Base-by-base conservation (phyloP, 2,329 filamentous ascomycete genomes). In the Aureobasidium sp. region DNA sequence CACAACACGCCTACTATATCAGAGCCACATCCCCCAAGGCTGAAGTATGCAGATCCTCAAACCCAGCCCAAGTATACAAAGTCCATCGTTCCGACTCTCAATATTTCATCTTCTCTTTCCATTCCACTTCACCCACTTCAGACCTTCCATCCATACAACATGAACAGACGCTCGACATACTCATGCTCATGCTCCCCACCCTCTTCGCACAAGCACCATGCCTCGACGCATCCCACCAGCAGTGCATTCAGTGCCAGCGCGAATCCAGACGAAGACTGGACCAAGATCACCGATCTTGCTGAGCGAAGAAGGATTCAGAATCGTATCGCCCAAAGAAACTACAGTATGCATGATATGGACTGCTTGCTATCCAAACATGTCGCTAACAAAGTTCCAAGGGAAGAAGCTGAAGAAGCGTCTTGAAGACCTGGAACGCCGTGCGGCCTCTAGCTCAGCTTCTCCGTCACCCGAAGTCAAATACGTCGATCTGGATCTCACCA, bases 191-290 rank as follows among this genome's bases (percentile, higher is more conserved):
- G 73, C 68, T 65, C 75, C 64, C 67, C 73, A 73, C 71, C 73
- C 69, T 69, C 75, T 66, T 71, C 77, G 64, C 81, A 86, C 57
- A 85, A 88, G 74, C 70, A 73, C 31, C 87, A 90, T 72, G 87
- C 88, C 70, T 81, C 85, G 44, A 82, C 79, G 66, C 87, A 91
- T 72, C 87, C 87, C 73, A 95, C 90, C 65, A 96, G 91, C 79
- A 96, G 91, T 78, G 93, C 93, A 69, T 96, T 96, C 81, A 95
- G 90, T 78, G 89, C 88, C 70, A 95, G 91, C 66, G 93, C 92
- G 70, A 95, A 96, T 75, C 90, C 93, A 61, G 92, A 97, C 72
- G 93, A 97, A 79, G 93, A 97, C 79, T 97, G 93, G 93, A 97
- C 93, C 73, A 96, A 97, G 85, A 96, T 97, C 74, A 96, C 93